Evolutionary conservation across 23 red algal genomes (phyloP), one percentile per base, ranked within the genome.

Genomic region (Gracilaria domingensis): DNA sequence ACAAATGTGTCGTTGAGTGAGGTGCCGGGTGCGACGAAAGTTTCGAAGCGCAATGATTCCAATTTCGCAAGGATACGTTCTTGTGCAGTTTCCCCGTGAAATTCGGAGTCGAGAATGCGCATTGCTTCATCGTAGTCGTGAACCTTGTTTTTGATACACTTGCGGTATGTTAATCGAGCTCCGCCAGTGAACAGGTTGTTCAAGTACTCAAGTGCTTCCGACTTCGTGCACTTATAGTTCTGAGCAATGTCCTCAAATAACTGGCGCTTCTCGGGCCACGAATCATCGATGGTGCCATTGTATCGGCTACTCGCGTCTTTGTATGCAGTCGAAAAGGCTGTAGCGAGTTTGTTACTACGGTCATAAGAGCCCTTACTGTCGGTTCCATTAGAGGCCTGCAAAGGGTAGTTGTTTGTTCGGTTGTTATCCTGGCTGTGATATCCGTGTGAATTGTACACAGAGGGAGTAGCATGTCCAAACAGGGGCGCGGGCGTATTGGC

Each of bases 291-390:
- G 37, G 34, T 51, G 26, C 75, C 75, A 50, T 30, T 21, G 75
- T 80, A 80, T 3, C 75, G 42, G 25, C 23, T 80, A 20, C 5
- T 8, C 36, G 39, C 39, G 23, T 80, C 11, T 50, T 80, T 80
- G 39, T 17, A 80, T 30, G 75, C 75, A 6, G 75, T 80, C 5
- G 75, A 80, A 38, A 80, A 80, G 34, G 75, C 75, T 51, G 51
- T 6, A 21, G 75, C 75, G 3, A 80, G 40, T 80, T 80, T 33
- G 42, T 3, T 11, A 6, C 51, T 12, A 29, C 75, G 45, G 17
- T 80, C 39, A 3, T 1, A 50, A 48, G 29, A 9, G 39, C 26
- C n/a, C n/a, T n/a, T n/a, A n/a, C n/a, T n/a, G n/a, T n/a, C n/a
- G n/a, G n/a, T 42, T 18, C 36, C 5, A 21, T 47, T 21, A 16